Evolutionary conservation across 2,329 filamentous ascomycete genomes (phyloP), one percentile per base, ranked within the genome.

Genomic region (Zasmidium angulare): DNA sequence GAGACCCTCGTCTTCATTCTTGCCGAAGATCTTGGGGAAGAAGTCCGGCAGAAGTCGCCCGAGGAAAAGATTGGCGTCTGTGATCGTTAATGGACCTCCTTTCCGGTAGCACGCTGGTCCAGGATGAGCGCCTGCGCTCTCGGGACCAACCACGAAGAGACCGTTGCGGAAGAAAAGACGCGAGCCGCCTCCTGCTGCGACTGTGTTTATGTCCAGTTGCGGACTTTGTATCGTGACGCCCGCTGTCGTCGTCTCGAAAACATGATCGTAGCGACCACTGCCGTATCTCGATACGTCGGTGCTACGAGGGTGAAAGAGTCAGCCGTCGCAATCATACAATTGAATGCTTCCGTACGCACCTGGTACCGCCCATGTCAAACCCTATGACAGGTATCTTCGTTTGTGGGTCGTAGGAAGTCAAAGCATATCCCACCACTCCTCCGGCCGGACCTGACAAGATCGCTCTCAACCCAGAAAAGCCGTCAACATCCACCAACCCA

Each of bases 11-110:
- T 96, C 82, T 72, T 97, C 93, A 48, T 93, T 89, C 73, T 91
- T 89, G 49, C 93, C 93, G 68, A 98, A 97, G 60, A 98, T 97
- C 73, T 93, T 93, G 0, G 93, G 93, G 70, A 97, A 97, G 79
- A 95, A 96, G 62, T 96, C 90, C 0, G 93, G 93, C 1, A 96
- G 77, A 2, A 98, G 79, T 43, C 93, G 84, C 0, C 93, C 92
- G 0, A 96, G 84, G 68, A 91, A 91, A 4, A 96, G 75, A 67
- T 96, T 96, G 1, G 93, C 93, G 71, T 97, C 93, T 0, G 93
- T 97, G n/a, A 97, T 92, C 0, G 93, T 95, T 3, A 93, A 82
- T 2, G 93, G 92, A 0, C 93, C 93, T 0, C 89, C 90, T 74
- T 96, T 96, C 29, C 92, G 84, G 74, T 96, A 97, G 67, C 92